phyloP scores from a whole-genome alignment of 2,329 filamentous ascomycete species.

The Zymoseptoria brevis region DNA sequence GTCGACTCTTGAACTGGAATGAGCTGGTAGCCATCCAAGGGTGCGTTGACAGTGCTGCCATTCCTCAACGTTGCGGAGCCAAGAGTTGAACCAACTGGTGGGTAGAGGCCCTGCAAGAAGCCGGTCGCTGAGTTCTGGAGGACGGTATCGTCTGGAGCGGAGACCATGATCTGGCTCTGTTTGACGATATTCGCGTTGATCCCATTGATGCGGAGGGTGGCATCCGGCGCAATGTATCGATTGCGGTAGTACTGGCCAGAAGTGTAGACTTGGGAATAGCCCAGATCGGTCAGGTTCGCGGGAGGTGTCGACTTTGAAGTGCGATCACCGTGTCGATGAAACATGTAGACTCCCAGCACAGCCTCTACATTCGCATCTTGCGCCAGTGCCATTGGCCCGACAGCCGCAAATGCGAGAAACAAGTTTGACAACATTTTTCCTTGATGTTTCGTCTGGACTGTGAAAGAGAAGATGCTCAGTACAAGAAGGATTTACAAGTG shows the following conservation, averaged over 20 bases:
- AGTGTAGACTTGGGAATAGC: slow-evolving; percentile 65
- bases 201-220: slow-evolving; percentile 54
- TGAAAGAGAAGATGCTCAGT: not conserved
- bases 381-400: slow-evolving; percentile 20
- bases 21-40: slow-evolving; percentile 75
- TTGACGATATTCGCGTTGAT: slow-evolving; percentile 61
- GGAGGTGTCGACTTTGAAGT: slow-evolving; percentile 68
- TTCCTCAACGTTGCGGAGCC: slow-evolving; percentile 61
- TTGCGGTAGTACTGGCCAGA: slow-evolving; percentile 68
- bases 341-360: slow-evolving; percentile 75
- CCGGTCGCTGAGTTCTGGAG: slow-evolving; percentile 71
- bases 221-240: slow-evolving; percentile 61
- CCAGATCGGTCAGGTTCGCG: slow-evolving; percentile 67
- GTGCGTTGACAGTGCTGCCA: slow-evolving; percentile 56
- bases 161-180: slow-evolving; percentile 62
- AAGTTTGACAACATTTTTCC: slow-evolving; percentile 9
- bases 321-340: slow-evolving; percentile 82
- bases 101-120: slow-evolving; percentile 82
- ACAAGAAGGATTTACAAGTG: slow-evolving; percentile 1
- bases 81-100: slow-evolving; percentile 53
- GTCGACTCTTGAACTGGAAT: slow-evolving; percentile 64
- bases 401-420: slow-evolving; percentile 19
- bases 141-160: slow-evolving; percentile 61
- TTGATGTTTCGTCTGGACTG: not conserved
- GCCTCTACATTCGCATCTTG: slow-evolving; percentile 47